A percentile compares a stretch with the other conserved stretches of the same genome.
Conservation (phyloP, 2,329 filamentous ascomycete genomes). For the Trichoderma lentiforme region DNA sequence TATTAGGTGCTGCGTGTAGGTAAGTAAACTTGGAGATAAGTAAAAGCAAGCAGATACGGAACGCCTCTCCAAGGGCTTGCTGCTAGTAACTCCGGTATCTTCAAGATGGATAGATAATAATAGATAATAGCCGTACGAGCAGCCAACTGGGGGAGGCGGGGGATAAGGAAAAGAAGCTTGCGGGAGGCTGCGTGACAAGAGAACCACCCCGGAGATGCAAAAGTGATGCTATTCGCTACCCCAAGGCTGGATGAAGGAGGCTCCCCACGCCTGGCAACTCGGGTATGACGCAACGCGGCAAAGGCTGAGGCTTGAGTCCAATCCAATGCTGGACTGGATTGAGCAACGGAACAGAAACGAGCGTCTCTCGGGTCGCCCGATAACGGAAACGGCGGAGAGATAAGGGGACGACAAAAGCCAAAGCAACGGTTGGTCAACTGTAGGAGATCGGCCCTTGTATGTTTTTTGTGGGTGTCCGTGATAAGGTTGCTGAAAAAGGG, state of each 20-base stretch:
- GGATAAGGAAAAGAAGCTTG: conserved; percentile 5
- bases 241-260: background rate
- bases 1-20: background rate
- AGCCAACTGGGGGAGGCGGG: background rate
- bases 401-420: conserved; percentile 5
- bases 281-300: conserved; percentile 14
- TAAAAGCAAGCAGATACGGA: background rate
- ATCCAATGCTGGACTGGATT: background rate
- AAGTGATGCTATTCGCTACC: conserved; percentile 13
- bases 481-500: conserved; percentile 17
- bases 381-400: conserved; percentile 19
- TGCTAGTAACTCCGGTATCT: background rate
- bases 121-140: background rate
- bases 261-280: conserved; percentile 7
- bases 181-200: background rate
- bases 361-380: conserved; percentile 2
- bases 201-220: background rate
- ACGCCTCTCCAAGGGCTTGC: background rate
- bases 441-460: conserved; percentile 15
- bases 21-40: background rate
- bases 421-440: conserved; percentile 10
- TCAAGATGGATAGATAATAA: background rate
- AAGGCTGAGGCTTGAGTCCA: background rate
- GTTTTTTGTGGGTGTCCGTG: conserved; percentile 16
- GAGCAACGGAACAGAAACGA: background rate